Percentiles rank a stretch among this genome's conserved stretches.
Evolutionary conservation across 257 asterid species (phyloP).

Genomic region (Solanum sitiens): DNA sequence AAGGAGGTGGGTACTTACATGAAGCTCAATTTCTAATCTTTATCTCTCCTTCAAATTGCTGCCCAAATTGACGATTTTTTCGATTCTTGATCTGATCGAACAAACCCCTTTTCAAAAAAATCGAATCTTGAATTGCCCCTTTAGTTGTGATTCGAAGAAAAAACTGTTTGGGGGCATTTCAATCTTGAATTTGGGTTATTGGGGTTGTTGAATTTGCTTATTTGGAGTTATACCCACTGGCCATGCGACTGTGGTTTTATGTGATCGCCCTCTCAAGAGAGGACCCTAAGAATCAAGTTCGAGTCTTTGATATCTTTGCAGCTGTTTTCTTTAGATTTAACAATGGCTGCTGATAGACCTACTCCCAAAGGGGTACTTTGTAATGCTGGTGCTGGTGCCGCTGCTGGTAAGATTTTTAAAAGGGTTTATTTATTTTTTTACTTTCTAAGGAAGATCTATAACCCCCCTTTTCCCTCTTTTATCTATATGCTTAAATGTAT

Average conservation of each 20-base stretch:
- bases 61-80: not conserved
- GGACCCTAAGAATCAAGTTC: conserved; percentile 27
- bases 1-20: not conserved
- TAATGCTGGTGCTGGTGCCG: conserved; percentile 97
- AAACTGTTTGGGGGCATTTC: not conserved
- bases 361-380: conserved; percentile 63
- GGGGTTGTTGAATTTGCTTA: not conserved
- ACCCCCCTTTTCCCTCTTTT: not conserved
- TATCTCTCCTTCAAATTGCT: not conserved
- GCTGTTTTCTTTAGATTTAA: conserved; percentile 7
- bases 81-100: conserved; percentile 23
- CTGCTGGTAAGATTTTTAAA: conserved; percentile 54
- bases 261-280: conserved; percentile 71
- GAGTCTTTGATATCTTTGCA: conserved; percentile 1
- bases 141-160: not conserved
- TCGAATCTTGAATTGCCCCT: not conserved
- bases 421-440: not conserved
- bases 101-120: not conserved
- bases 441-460: not conserved
- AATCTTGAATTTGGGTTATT: not conserved
- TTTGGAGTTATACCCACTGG: conserved; percentile 38
- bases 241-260: conserved; percentile 81
- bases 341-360: conserved; percentile 55
- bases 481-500: not conserved
- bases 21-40: not conserved